Evolutionary conservation across 495 filamentous ascomycete genomes (phyloP), one percentile per base, ranked within the genome.

Genomic region (Bombardia bombarda): DNA sequence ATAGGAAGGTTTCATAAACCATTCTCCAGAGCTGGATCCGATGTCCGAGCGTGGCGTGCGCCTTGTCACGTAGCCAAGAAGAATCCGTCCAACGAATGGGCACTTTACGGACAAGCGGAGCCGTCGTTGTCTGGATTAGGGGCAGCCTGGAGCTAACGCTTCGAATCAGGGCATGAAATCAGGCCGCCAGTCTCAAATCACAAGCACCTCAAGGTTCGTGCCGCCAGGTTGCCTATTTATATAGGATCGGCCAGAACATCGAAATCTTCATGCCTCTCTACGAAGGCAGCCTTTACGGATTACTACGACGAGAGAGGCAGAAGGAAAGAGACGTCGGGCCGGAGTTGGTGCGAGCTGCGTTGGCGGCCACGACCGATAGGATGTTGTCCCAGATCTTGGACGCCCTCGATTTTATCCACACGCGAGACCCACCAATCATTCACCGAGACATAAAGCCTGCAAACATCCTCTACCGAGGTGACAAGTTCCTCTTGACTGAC

Each of bases 381-480:
- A 52, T 52, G 50, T 14, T 52, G 4, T 49, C 19, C 40, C 50
- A 52, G 40, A 52, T 52, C 7, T 45, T 46, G 33, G n/a, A 21
- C 41, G 46, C 35, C 18, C 42, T 54, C 16, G 42, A 54, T 42
- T 45, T 42, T 20, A 24, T 54, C 19, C 43, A 54, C 43, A 42
- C 42, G 16, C 47, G 25, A 13, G 42, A 48, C 30, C 45, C 45
- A 17, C 33, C 33, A 19, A 54, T 54, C 32, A 54, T 54, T 36
- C 50, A 53, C 50, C 47, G 51, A 50, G 40, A 48, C 26, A 48
- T 48, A 1, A 48, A 48, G 39, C 45, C 45, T 25, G 36, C 45
- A 16, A 48, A 48, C 31, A 43, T 48, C 31, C 45, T 48, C 20
- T 48, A 48, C 2, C 41, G 24, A 45, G 46, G 41, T 37, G 51